These are phyloP conservation scores for Yamadazyma taylorii DNA, from an alignment of 1,139 yeast species.

Conservation along the genomic window DNA sequence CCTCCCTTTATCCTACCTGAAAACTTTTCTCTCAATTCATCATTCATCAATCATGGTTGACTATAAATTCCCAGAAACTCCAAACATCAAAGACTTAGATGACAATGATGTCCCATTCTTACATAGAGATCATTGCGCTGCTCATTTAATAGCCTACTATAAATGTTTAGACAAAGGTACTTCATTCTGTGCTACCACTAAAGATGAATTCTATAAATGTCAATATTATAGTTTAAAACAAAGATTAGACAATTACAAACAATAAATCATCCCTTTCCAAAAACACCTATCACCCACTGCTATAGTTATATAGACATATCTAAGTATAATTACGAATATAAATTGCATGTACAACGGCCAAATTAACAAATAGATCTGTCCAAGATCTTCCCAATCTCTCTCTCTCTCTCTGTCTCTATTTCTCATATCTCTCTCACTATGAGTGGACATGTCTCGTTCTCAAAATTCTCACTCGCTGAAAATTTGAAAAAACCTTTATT, in stretches of 20 bases:
- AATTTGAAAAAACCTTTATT: slow-evolving; percentile 2
- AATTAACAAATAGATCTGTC: no score
- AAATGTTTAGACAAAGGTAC: slow-evolving; percentile 50
- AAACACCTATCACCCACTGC: not conserved
- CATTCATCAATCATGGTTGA: not conserved
- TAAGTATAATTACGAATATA: no score
- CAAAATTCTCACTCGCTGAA: slow-evolving; percentile 2
- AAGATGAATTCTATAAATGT: slow-evolving; percentile 50
- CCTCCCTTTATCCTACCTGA: not conserved
- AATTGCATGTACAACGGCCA: no score
- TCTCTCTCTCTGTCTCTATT: no score
- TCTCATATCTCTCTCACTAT: no score
- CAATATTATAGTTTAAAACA: slow-evolving; percentile 46
- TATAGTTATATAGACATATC: not conserved
- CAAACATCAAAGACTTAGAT: slow-evolving; percentile 32
- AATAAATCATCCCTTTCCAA: not conserved
- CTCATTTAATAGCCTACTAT: slow-evolving; percentile 45
- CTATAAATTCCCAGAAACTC: slow-evolving; percentile 2
- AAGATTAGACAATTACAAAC: slow-evolving; percentile 31
- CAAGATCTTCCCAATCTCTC: no score
- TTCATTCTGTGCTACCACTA: slow-evolving; percentile 41
- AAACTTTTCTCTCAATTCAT: not conserved
- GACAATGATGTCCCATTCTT: slow-evolving; percentile 45
- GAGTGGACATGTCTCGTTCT: no score
- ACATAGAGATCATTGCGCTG: slow-evolving; percentile 50